A percentile compares a stretch with the other conserved stretches of the same genome.
Conservation (phyloP, 1,139 yeast genomes). For the Yamadazyma aaseri region DNA sequence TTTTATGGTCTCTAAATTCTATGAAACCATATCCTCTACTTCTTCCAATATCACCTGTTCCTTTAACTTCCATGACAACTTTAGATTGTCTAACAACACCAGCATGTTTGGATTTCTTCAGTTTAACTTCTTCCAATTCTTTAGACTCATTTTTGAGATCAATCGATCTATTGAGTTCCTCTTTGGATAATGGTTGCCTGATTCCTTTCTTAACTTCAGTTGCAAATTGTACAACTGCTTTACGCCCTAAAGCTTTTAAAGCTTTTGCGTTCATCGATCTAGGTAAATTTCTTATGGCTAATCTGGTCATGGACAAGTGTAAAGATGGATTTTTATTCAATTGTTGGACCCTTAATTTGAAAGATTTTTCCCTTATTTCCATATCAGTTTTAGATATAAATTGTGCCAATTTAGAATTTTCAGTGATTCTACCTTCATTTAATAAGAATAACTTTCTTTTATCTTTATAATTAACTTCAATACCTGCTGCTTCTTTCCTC, state of each 20-base stretch:
- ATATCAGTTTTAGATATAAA: conserved; percentile 68
- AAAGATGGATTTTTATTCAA: conserved; percentile 85
- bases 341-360: conserved; percentile 83
- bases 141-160: conserved; percentile 53
- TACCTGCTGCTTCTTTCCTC: conserved; percentile 76
- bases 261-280: conserved; percentile 88
- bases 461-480: conserved; percentile 76
- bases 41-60: conserved; percentile 83
- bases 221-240: conserved; percentile 95
- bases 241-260: conserved; percentile 87
- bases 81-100: conserved; percentile 95
- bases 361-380: conserved; percentile 87
- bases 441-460: conserved; percentile 80
- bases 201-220: conserved; percentile 72
- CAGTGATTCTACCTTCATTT: conserved; percentile 91
- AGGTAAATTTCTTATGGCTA: conserved; percentile 92
- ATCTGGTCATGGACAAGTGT: conserved; percentile 87
- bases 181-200: conserved; percentile 87
- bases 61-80: conserved; percentile 88
- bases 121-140: conserved; percentile 45
- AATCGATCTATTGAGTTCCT: conserved; percentile 79
- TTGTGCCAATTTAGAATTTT: conserved; percentile 76
- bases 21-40: conserved; percentile 96
- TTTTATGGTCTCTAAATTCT: conserved; percentile 88
- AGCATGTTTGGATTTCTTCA: conserved; percentile 66